These are phyloP conservation scores for Penicillium salamii DNA, from an alignment of 495 filamentous ascomycete genomes.

Conservation along the genomic window DNA sequence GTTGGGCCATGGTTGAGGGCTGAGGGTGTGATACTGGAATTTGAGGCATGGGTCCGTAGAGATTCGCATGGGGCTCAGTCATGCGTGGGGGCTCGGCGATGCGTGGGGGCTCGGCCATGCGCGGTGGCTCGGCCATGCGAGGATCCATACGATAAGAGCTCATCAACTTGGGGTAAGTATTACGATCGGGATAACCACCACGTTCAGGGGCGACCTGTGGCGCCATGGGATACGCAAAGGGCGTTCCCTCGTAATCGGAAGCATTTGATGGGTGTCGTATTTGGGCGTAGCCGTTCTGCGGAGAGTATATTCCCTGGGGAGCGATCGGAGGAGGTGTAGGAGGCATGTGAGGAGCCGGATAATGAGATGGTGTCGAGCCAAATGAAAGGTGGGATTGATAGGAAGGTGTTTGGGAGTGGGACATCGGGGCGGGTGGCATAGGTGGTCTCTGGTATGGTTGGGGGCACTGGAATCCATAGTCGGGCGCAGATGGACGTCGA, in stretches of 20 bases:
- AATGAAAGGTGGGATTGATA: conserved; percentile 46
- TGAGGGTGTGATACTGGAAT: conserved; percentile 19
- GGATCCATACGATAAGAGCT: conserved; percentile 31
- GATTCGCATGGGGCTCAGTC: conserved; percentile 9
- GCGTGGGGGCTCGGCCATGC: not conserved
- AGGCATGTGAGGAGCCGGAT: conserved; percentile 45
- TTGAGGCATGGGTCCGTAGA: conserved; percentile 27
- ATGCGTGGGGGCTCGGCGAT: conserved; percentile 11
- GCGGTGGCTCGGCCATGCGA: conserved; percentile 18
- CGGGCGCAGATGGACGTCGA: conserved; percentile 55
- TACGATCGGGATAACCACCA: conserved; percentile 20
- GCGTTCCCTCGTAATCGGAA: conserved; percentile 35
- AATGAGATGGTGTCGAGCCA: conserved; percentile 39
- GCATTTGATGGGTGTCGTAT: conserved; percentile 34
- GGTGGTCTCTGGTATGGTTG: conserved; percentile 35
- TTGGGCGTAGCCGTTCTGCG: conserved; percentile 40
- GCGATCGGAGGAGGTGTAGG: conserved; percentile 46
- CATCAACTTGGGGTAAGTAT: conserved; percentile 28
- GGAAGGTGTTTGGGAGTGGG: conserved; percentile 22
- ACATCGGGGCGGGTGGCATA: conserved; percentile 34
- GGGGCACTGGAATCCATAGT: conserved; percentile 46
- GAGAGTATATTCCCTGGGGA: conserved; percentile 43
- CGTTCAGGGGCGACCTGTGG: conserved; percentile 20
- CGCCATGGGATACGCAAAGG: conserved; percentile 31
- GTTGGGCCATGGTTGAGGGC: conserved; percentile 30